Evolutionary conservation across 805 yeast species (phyloP).

Genomic region (Wickerhamomyces hampshirensis): DNA sequence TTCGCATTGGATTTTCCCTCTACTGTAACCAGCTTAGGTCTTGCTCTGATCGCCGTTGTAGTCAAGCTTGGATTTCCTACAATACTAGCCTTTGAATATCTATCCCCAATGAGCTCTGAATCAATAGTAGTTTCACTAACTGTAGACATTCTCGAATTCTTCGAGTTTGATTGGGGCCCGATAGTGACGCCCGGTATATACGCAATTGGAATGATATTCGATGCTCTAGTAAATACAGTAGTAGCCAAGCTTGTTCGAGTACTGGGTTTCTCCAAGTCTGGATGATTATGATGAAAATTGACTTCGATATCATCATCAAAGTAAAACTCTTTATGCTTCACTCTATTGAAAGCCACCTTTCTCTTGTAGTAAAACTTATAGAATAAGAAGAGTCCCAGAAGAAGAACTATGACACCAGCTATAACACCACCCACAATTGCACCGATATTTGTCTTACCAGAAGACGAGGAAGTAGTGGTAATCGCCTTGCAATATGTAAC

Average conservation of each 20-base stretch:
- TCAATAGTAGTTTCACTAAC: conserved; percentile 14
- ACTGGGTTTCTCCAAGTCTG: conserved; percentile 27
- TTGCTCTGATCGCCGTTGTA: conserved; percentile 74
- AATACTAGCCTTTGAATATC: conserved; percentile 39
- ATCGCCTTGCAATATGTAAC: conserved; percentile 41
- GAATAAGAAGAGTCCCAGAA: conserved; percentile 36
- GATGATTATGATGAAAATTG: conserved; percentile 23
- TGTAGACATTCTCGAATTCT: conserved; percentile 29
- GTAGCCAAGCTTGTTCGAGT: conserved; percentile 41
- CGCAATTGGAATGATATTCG: conserved; percentile 86
- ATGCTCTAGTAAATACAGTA: conserved; percentile 70
- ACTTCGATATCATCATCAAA: conserved; percentile 27
- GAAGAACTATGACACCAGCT: conserved; percentile 51
- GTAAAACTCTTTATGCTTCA: conserved; percentile 20
- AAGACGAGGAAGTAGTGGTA: conserved; percentile 12
- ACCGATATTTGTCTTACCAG: conserved; percentile 33
- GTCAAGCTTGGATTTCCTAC: conserved; percentile 33
- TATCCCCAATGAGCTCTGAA: conserved; percentile 28
- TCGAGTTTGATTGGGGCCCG: conserved; percentile 26
- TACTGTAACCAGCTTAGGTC: conserved; percentile 63
- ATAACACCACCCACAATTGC: conserved; percentile 72
- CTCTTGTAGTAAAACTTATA: conserved; percentile 39
- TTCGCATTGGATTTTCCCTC: neutral
- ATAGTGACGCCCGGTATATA: conserved; percentile 92
- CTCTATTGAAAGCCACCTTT: conserved; percentile 28